These are phyloP conservation scores for Akanthomyces dipterigenus DNA, from an alignment of 2,329 filamentous ascomycete species.

Conservation along the genomic window DNA sequence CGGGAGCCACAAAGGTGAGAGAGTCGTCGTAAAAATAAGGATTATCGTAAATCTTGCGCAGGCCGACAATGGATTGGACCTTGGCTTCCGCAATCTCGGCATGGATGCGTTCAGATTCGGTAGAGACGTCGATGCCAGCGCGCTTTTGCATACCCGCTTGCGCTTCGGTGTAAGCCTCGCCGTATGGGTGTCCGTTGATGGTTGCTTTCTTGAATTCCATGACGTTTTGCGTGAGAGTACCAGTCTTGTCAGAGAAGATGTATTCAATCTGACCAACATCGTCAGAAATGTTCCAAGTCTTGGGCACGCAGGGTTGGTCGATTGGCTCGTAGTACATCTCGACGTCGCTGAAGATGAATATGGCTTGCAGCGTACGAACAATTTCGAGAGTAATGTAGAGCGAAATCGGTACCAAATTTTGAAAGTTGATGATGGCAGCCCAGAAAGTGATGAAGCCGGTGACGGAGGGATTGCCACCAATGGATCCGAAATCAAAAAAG, in stretches of 20 bases:
- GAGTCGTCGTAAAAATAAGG: constrained; percentile 86
- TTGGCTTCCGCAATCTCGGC: constrained; percentile 76
- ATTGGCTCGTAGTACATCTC: constrained; percentile 96
- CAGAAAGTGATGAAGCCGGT: constrained; percentile 96
- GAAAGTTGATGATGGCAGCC: constrained; percentile 89
- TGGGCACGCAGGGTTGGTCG: constrained; percentile 91
- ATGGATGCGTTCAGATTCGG: constrained; percentile 64
- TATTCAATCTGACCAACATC: constrained; percentile 98
- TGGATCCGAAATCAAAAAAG: constrained; percentile 81
- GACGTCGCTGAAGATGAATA: constrained; percentile 95
- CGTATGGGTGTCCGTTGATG: constrained; percentile 92
- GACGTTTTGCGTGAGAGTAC: constrained; percentile 90
- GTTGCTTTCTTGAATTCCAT: constrained; percentile 99
- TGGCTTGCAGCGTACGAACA: constrained; percentile 82
- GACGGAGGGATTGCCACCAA: constrained; percentile 65
- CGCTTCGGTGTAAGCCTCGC: constrained; percentile 95
- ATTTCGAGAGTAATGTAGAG: constrained; percentile 97
- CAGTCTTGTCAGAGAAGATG: constrained; percentile 98
- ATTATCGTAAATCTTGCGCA: constrained; percentile 78
- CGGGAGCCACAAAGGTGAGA: constrained; percentile 84
- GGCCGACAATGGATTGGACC: constrained; percentile 60
- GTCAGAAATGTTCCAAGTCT: constrained; percentile 98
- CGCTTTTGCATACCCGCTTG: constrained; percentile 94
- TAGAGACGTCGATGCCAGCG: constrained; percentile 78
- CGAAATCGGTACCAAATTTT: constrained; percentile 97